A percentile compares a stretch with the other conserved stretches of the same genome.
Evolutionary conservation across 2,329 filamentous ascomycete genomes (phyloP).

Genomic region (Hymenoscyphus repandus): DNA sequence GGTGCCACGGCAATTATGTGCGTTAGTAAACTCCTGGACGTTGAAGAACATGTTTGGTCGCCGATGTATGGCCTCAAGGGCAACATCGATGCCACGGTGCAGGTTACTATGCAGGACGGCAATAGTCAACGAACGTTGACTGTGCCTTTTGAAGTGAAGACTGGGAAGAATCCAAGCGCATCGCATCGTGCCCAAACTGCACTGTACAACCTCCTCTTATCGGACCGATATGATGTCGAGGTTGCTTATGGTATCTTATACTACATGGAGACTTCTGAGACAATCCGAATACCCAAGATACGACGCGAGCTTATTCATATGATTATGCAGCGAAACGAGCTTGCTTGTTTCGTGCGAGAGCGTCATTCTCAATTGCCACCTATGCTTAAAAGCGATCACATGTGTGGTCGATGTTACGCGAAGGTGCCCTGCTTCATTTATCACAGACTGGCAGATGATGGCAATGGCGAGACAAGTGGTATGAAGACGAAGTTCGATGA

Average conservation of each 20-base stretch:
- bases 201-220: conserved; percentile 85
- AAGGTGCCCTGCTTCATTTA: conserved; percentile 90
- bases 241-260: conserved; percentile 88
- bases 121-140: conserved; percentile 65
- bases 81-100: conserved; percentile 94
- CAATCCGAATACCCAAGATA: conserved; percentile 77
- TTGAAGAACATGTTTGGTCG: conserved; percentile 98
- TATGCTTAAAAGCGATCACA: conserved; percentile 76
- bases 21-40: conserved; percentile 88
- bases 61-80: conserved; percentile 96
- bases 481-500: conserved; percentile 79
- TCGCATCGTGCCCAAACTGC: conserved; percentile 91
- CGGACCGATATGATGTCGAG: conserved; percentile 91
- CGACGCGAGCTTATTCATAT: conserved; percentile 88
- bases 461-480: conserved; percentile 74
- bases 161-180: conserved; percentile 75
- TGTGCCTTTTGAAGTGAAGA: conserved; percentile 93
- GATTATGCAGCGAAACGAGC: conserved; percentile 90
- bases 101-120: conserved; percentile 73
- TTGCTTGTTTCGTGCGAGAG: conserved; percentile 80
- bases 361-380: conserved; percentile 73
- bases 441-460: conserved; percentile 82
- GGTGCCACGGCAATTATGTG: conserved; percentile 74
- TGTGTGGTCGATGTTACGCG: conserved; percentile 85
- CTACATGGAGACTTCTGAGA: conserved; percentile 88